These are phyloP conservation scores for Eucalyptus victrix DNA, from an alignment of 345 rosid genomes.

Conservation along the genomic window DNA sequence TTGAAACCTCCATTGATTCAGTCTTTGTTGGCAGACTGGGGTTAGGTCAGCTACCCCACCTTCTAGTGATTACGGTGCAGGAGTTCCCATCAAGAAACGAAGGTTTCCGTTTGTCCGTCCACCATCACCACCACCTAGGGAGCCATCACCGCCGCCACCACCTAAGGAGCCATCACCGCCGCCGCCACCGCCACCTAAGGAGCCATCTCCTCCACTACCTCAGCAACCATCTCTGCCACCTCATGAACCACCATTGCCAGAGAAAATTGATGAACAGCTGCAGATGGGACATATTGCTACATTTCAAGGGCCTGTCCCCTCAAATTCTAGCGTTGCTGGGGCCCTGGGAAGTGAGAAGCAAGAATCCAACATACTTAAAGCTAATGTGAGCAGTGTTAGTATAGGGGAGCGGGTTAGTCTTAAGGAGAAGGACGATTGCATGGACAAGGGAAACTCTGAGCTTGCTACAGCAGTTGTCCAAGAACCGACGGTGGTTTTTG, in stretches of 20 bases:
- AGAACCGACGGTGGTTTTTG: neutral
- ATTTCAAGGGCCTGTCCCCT: constrained; percentile 8
- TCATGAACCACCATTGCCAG: constrained; percentile 12
- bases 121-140: constrained; percentile 6
- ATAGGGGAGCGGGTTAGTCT: neutral
- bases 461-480: constrained; percentile 14
- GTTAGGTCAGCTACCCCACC: constrained; percentile 21
- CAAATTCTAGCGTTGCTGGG: neutral
- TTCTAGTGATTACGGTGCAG: constrained; percentile 42
- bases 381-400: neutral
- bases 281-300: constrained; percentile 1
- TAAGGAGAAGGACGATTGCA: neutral
- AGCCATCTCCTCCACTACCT: neutral
- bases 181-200: neutral
- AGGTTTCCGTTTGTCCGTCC: constrained; percentile 31
- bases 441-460: neutral
- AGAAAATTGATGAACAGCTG: neutral
- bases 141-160: neutral
- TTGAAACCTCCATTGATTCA: neutral
- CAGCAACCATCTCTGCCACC: neutral
- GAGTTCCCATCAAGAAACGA: constrained; percentile 85
- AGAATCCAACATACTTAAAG: neutral
- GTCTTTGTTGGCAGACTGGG: constrained; percentile 34
- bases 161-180: neutral
- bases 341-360: neutral